Evolutionary conservation across 2,329 filamentous ascomycete genomes (phyloP).

Genomic region (Myotisia sp.): DNA sequence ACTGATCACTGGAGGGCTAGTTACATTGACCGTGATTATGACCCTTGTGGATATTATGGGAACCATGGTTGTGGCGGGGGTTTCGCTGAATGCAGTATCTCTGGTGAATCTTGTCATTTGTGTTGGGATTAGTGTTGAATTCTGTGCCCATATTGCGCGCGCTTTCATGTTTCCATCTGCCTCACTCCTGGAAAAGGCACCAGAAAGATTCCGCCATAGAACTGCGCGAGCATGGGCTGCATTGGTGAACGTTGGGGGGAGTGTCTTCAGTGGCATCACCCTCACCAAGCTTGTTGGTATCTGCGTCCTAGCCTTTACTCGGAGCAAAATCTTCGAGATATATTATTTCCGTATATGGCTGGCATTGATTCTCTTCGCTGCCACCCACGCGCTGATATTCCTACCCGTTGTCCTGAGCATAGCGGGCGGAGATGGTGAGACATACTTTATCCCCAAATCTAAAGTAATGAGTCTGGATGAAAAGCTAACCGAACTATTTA

Average conservation of each 20-base stretch:
- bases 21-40: constrained; percentile 83
- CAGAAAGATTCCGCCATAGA: constrained; percentile 61
- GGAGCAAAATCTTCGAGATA: constrained; percentile 97
- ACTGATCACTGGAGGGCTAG: constrained; percentile 61
- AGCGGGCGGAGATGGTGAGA: constrained; percentile 60
- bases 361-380: constrained; percentile 76
- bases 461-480: neutral
- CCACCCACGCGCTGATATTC: constrained; percentile 77
- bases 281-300: constrained; percentile 91
- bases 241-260: constrained; percentile 84
- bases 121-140: constrained; percentile 90
- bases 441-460: constrained; percentile 3
- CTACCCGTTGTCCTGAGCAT: constrained; percentile 79
- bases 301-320: constrained; percentile 79
- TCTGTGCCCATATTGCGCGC: constrained; percentile 90
- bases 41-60: constrained; percentile 87
- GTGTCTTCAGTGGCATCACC: constrained; percentile 91
- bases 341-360: constrained; percentile 99
- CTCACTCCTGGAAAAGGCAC: constrained; percentile 66
- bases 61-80: constrained; percentile 76
- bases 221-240: constrained; percentile 86
- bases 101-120: constrained; percentile 95
- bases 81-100: constrained; percentile 87
- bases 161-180: constrained; percentile 89
- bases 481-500: constrained; percentile 10